Evolutionary conservation across 768 basidiomycete species (phyloP).

Genomic region (Suillus variegatus): DNA sequence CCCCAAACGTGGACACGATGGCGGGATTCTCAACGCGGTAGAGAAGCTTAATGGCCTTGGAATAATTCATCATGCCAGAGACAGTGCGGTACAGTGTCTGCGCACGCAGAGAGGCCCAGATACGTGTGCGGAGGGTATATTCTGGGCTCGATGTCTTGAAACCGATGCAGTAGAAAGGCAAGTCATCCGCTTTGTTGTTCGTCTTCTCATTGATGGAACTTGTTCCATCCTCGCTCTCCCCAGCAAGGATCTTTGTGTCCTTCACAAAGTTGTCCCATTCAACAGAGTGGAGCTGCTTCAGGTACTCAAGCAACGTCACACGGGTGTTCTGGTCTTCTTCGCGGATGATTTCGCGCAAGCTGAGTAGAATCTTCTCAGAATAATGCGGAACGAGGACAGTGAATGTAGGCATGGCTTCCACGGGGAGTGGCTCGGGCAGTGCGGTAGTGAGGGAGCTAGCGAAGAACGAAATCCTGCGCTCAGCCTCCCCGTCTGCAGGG

Average conservation of each 20-base stretch:
- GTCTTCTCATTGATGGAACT: slow-evolving; percentile 66
- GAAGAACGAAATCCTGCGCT: slow-evolving; percentile 98
- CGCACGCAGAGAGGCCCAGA: slow-evolving; percentile 97
- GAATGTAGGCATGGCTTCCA: slow-evolving; percentile 99
- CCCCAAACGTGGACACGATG: slow-evolving; percentile 93
- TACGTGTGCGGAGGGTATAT: slow-evolving; percentile 97
- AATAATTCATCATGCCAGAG: slow-evolving; percentile 99
- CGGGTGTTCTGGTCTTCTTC: slow-evolving; percentile 97
- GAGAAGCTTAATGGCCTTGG: slow-evolving; percentile 98
- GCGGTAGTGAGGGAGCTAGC: slow-evolving; percentile 96
- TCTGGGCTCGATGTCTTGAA: slow-evolving; percentile 99
- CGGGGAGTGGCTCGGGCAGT: slow-evolving; percentile 91
- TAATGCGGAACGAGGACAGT: slow-evolving; percentile 99
- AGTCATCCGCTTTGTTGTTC: slow-evolving; percentile 75
- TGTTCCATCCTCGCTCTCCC: slow-evolving; percentile 74
- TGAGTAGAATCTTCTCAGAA: slow-evolving; percentile 97
- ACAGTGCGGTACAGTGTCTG: slow-evolving; percentile 99
- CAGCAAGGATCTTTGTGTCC: slow-evolving; percentile 98
- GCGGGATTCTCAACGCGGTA: slow-evolving; percentile 99
- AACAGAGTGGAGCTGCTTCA: slow-evolving; percentile 97
- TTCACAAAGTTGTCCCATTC: slow-evolving; percentile 99
- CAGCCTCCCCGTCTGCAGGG: slow-evolving; percentile 92
- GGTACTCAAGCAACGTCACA: slow-evolving; percentile 94
- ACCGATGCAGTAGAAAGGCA: slow-evolving; percentile 99
- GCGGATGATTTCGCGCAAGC: slow-evolving; percentile 95